Percentiles rank a stretch among this genome's conserved stretches.
Conservation (phyloP, 495 filamentous ascomycete genomes). For the Neurospora sp. region DNA sequence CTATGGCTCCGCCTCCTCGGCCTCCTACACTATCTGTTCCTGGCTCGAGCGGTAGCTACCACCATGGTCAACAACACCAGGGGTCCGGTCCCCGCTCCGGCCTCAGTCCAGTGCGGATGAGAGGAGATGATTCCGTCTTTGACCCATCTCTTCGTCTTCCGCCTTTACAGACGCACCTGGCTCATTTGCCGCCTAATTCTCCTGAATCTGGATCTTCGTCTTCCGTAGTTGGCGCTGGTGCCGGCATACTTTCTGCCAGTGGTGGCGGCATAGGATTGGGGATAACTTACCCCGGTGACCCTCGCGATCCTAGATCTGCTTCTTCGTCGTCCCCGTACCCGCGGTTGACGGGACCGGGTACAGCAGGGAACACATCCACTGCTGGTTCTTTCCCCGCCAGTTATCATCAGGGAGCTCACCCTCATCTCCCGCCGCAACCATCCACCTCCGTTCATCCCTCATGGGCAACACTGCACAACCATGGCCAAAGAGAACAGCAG, state of each 20-base stretch:
- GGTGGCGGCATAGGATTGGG: constrained; percentile 6
- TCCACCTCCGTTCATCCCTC: not conserved
- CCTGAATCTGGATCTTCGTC: constrained; percentile 4
- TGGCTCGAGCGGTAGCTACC: not conserved
- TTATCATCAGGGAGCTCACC: not conserved
- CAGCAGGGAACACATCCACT: not conserved
- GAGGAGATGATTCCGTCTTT: constrained; percentile 11
- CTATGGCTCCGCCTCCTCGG: not conserved
- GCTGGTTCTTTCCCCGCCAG: not conserved
- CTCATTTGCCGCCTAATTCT: constrained; percentile 19
- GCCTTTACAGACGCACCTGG: constrained; percentile 48
- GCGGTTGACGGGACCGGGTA: not conserved
- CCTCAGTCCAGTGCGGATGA: not conserved
- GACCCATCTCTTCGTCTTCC: constrained; percentile 45
- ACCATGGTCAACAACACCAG: not conserved
- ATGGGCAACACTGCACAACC: not conserved
- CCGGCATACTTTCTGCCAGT: not conserved
- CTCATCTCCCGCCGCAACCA: not conserved
- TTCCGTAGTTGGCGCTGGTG: not conserved
- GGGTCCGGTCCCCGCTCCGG: not conserved
- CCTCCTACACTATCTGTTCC: not conserved
- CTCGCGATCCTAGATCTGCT: not conserved
- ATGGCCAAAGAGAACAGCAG: not conserved
- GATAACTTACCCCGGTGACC: constrained; percentile 8
- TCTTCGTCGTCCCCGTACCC: not conserved